Base-by-base conservation (phyloP, 129 eudicot species). In the Flaveria bidentis region DNA sequence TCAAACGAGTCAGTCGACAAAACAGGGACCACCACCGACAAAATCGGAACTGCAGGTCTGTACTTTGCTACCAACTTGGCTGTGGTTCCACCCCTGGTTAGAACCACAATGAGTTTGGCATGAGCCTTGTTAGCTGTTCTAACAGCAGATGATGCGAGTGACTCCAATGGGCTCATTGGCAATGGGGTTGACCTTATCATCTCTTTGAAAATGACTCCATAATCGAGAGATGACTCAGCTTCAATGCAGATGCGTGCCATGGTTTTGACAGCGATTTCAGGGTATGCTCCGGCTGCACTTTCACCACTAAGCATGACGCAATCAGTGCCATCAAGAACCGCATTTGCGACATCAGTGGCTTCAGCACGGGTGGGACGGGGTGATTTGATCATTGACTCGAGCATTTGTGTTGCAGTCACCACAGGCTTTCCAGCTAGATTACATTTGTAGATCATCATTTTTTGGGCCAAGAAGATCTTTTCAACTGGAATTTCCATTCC, bases 401-500 rank as follows among this genome's bases (percentile, higher is more conserved):
- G 96, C 96, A 90, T 90, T 41, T 90, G 96, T 4, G 96, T 90
- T 47, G 96, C 96, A 13, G 96, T 90, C 22, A 90, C 96, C 51
- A 90, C 96, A 1, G 96, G 89, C 73, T 90, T 90, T 22, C 96
- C 96, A 2, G 75, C 96, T 45, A 90, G 82, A 66, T 90, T 90
- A 51, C 96, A 90, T 86, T 90, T 90, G 89, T 90, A 90, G 28
- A 90, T 90, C 96, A 90, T 90, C 96, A 90, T 86, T 78, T 90
- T 90, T 67, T 90, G 96, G 0, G 96, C 96, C 76, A 90, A 76
- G 84, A 90, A 90, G 55, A 90, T 90, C 78, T 90, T 90, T 75
- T 90, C 96, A 9, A 90, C 96, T 10, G 96, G 96, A 36, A 90
- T 90, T 64, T 90, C 96, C 96, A 90, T 90, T 14, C 96, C 96